phyloP scores from a whole-genome alignment of 1,284 basidiomycete species.

The Mycena sp. region DNA sequence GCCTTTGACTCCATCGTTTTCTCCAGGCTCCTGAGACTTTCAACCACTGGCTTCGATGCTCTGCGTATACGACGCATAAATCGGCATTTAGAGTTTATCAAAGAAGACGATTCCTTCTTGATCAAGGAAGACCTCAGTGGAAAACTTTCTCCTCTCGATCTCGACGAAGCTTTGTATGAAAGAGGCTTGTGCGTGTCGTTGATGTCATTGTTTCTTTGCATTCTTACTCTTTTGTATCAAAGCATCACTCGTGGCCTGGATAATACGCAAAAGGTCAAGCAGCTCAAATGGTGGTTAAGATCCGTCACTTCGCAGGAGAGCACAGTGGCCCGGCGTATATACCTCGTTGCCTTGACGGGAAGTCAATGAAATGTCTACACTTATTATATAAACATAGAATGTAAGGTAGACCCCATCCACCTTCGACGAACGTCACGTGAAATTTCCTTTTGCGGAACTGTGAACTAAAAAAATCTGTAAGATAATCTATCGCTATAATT shows the following conservation, averaged over 20 bases:
- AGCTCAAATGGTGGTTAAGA: slow-evolving; percentile 72
- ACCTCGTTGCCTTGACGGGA: slow-evolving; percentile 44
- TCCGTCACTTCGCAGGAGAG: slow-evolving; percentile 46
- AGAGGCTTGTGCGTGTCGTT: slow-evolving; percentile 72
- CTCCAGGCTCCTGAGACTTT: slow-evolving; percentile 63
- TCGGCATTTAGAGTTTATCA: slow-evolving; percentile 62
- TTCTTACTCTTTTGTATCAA: not conserved
- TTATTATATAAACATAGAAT: slow-evolving; percentile 26
- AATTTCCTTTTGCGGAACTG: too few relatives aligned
- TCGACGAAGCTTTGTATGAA: slow-evolving; percentile 72
- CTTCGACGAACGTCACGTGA: too few relatives aligned
- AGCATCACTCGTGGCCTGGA: slow-evolving; percentile 43
- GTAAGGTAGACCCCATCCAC: too few relatives aligned
- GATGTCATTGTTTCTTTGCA: not conserved
- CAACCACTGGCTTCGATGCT: slow-evolving; percentile 63
- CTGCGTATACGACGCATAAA: slow-evolving; percentile 64
- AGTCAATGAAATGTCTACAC: not conserved
- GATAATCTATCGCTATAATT: too few relatives aligned
- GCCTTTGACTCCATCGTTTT: slow-evolving; percentile 12
- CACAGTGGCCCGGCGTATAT: slow-evolving; percentile 52
- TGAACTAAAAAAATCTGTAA: too few relatives aligned
- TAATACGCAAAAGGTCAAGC: slow-evolving; percentile 53
- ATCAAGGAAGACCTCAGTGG: slow-evolving; percentile 56
- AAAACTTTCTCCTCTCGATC: slow-evolving; percentile 57
- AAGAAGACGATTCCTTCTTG: slow-evolving; percentile 68